Percentiles rank a stretch among this genome's conserved stretches.
phyloP scores from a whole-genome alignment of 1,139 yeast genomes.

The Candida freyschussii region DNA sequence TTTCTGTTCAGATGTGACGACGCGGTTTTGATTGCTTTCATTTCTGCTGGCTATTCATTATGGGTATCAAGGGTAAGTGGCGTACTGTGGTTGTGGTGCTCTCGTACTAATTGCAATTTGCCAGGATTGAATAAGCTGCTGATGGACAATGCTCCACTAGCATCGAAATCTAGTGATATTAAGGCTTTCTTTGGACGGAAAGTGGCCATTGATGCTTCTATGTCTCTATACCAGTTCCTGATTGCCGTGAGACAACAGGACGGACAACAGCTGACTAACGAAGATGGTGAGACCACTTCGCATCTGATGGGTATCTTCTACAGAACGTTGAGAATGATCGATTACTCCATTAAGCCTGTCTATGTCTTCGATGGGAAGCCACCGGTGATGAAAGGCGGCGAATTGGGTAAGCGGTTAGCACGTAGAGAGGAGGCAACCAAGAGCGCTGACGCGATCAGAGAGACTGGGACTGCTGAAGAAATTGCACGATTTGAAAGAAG shows the following conservation, averaged over 20 bases:
- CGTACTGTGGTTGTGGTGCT: background rate
- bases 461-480: conserved; percentile 76
- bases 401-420: conserved; percentile 77
- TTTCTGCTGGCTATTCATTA: conserved; percentile 6
- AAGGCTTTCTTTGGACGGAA: conserved; percentile 87
- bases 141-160: conserved; percentile 83
- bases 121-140: conserved; percentile 52
- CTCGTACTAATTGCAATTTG: conserved; percentile 4
- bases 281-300: conserved; percentile 89
- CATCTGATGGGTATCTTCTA: conserved; percentile 96
- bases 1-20: background rate
- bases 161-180: conserved; percentile 74
- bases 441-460: conserved; percentile 67
- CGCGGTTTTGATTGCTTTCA: conserved; percentile 1
- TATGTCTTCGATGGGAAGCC: conserved; percentile 97
- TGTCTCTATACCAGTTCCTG: conserved; percentile 91
- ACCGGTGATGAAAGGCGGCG: conserved; percentile 81
- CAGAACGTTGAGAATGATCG: conserved; percentile 83
- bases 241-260: conserved; percentile 96
- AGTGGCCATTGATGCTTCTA: conserved; percentile 82
- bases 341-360: conserved; percentile 89
- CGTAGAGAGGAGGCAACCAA: conserved; percentile 81
- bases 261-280: conserved; percentile 89
- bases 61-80: conserved; percentile 27
- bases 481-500: conserved; percentile 76